Percentiles rank a stretch among this genome's conserved stretches.
phyloP scores from a whole-genome alignment of 2,329 filamentous ascomycete genomes.

The Hypoxylon sp. region DNA sequence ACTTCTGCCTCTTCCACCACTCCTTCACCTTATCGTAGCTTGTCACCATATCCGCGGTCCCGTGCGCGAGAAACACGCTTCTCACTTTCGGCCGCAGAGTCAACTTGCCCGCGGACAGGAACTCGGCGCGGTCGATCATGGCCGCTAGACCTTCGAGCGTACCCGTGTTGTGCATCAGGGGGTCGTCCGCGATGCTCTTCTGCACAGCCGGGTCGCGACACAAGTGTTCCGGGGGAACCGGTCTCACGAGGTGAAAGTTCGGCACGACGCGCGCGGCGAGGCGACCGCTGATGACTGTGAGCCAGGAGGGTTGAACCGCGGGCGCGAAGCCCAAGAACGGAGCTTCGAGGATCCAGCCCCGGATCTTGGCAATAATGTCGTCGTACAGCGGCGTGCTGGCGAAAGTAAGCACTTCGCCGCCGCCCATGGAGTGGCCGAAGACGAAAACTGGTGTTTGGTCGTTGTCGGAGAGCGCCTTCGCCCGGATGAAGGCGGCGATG shows the following conservation, averaged over 20 bases:
- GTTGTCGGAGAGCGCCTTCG: conserved; percentile 62
- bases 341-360: conserved; percentile 82
- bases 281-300: conserved; percentile 77
- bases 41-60: conserved; percentile 79
- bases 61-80: conserved; percentile 81
- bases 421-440: conserved; percentile 93
- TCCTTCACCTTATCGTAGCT: conserved; percentile 75
- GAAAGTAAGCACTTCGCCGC: conserved; percentile 79
- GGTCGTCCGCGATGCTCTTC: conserved; percentile 74
- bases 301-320: conserved; percentile 71
- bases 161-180: conserved; percentile 84
- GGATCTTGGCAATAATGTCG: conserved; percentile 71
- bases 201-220: conserved; percentile 77
- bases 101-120: conserved; percentile 70
- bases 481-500: conserved; percentile 80
- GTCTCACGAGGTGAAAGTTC: conserved; percentile 74
- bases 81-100: conserved; percentile 68
- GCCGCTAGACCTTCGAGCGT: conserved; percentile 85
- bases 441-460: conserved; percentile 78
- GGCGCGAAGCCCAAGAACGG: conserved; percentile 83
- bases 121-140: conserved; percentile 80
- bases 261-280: conserved; percentile 79
- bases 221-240: conserved; percentile 74
- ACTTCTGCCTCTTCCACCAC: conserved; percentile 71
- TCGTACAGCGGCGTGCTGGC: conserved; percentile 66